Base-by-base conservation (phyloP, 106 monocot genomes). In the Dendrobium nobile region DNA sequence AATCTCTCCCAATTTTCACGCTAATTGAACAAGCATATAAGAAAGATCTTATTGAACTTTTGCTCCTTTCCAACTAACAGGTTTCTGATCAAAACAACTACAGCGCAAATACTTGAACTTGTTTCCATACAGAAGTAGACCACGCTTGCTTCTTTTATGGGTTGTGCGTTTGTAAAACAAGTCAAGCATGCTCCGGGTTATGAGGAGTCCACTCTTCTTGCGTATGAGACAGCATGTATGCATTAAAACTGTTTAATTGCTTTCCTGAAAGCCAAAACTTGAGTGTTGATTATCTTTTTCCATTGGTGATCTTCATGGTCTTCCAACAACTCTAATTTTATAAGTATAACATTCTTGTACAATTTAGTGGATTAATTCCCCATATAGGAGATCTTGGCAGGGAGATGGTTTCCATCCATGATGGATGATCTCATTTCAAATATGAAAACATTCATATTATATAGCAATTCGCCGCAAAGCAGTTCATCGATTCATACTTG, bases 191-290 rank as follows among this genome's bases (percentile, higher is more conserved):
- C 85, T 8, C 87, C 87, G 54, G 92, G 91, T 58, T 91, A 89
- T 47, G 89, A 91, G 80, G 88, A 93, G 67, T 91, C 93, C 22
- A 45, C 40, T 40, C 16, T 86, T 75, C 92, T 95, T 82, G 87
- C 95, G 70, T 83, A 87, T 16, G 93, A 95, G 82, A 95, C 95
- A 26, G 75, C 86, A 13, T 95, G 95, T 95, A 58, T 87, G 90
- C 40, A 51, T 73, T 37, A 58, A 28, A 48, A 17, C 9, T 24
- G 22, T 67, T n/a, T 82, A 13, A 58, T 58, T 37, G 37, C 37
- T 37, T 37, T 37, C 3, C 37, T 37, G 37, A 37, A 37, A 37
- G 37, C 37, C 37, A 37, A 37, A 37, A 37, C 37, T 37, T 37
- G 37, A 37, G 37, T 37, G 37, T 37, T 37, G 37, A 37, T 37